Conservation (phyloP, 805 yeast species). For the Allodekkera sacchari region DNA sequence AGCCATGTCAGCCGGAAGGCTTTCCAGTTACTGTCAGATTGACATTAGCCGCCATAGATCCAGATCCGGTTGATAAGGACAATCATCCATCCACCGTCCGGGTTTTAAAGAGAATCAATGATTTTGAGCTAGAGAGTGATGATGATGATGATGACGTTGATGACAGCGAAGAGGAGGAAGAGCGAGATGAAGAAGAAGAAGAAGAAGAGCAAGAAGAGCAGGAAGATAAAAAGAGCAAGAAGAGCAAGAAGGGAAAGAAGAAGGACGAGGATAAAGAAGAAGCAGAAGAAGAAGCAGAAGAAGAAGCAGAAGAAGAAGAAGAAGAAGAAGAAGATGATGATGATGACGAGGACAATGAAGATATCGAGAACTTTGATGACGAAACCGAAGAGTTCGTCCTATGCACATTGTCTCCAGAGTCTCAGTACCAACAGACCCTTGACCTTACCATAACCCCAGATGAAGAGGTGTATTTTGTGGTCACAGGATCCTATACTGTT, state of each 20-base stretch:
- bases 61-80: conserved; percentile 74
- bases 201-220: conserved; percentile 25
- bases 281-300: conserved; percentile 13
- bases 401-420: conserved; percentile 83
- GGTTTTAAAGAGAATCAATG: conserved; percentile 61
- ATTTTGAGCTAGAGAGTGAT: conserved; percentile 34
- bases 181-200: conserved; percentile 32
- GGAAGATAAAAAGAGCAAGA: conserved; percentile 21
- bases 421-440: conserved; percentile 80
- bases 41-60: conserved; percentile 94
- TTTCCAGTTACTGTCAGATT: conserved; percentile 85
- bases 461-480: conserved; percentile 91
- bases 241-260: conserved; percentile 25
- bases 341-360: conserved; percentile 47
- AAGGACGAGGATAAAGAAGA: conserved; percentile 23
- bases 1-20: conserved; percentile 78
- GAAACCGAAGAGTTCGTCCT: conserved; percentile 78
- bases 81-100: conserved; percentile 84
- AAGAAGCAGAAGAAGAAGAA: conserved; percentile 21
- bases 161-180: conserved; percentile 37
- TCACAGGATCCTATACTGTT: conserved; percentile 90
- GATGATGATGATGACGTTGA: conserved; percentile 40
- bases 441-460: conserved; percentile 88
- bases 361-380: conserved; percentile 55
- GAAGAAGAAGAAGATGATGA: conserved; percentile 38